Base-by-base conservation (phyloP, 768 basidiomycete species). In the Russula foetens region DNA sequence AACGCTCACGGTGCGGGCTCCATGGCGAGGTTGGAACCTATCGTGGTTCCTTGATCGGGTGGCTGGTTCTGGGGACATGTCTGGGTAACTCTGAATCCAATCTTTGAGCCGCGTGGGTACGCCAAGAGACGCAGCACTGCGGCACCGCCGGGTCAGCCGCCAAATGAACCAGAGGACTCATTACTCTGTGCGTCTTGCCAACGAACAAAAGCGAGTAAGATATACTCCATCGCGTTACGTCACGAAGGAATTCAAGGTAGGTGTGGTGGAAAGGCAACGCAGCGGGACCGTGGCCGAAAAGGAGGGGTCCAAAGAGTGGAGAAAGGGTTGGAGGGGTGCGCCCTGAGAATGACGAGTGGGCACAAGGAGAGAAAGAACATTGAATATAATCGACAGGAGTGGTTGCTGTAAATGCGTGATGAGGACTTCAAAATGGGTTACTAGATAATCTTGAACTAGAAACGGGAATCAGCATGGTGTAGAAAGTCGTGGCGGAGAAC, bases 201-300 rank as follows among this genome's bases (percentile, higher is more conserved):
- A 33, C 95, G 84, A 59, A 98, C 86, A 71, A 88, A 96, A 0
- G 91, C 81, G 17, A 98, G 81, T n/a, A 98, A 75, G 52, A 99
- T 76, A 65, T 99, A 96, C 70, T 99, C 96, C 67, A 89, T 90
- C 1, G 90, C n/a, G n/a, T n/a, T n/a, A n/a, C n/a, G n/a, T n/a
- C 80, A 47, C 89, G 85, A 33, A 96, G 82, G 70, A 92, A 98
- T 63, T 79, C 77, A 23, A 76, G 68, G 69, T 90, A 90, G 9
- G 82, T 80, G 56, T n/a, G n/a, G n/a, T n/a, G n/a, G n/a, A n/a
- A 82, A 21, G 79, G 71, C 50, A 77, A 73, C 56, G 77, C 76
- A 1, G 78, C 73, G 14, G 77, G 71, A 11, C 81, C 82, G 59
- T 95, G 81, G 55, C 94, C 93, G 65, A 98, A 98, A 49, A 98